Base-by-base conservation (phyloP, 495 filamentous ascomycete genomes). In the Talaromyces nanjingensis region DNA sequence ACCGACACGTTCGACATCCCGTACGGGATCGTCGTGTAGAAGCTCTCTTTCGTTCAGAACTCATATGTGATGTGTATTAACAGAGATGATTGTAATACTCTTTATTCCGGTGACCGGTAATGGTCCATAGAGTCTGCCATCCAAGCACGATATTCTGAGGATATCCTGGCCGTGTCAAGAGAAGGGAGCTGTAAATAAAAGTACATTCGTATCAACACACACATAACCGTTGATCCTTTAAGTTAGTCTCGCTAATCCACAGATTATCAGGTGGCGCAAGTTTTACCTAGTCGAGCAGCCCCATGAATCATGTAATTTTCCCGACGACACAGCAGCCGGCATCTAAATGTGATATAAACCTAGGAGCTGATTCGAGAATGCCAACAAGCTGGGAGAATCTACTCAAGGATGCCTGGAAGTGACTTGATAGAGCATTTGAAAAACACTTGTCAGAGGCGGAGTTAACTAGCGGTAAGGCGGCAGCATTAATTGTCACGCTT, bases 1-100 rank as follows among this genome's bases (percentile, higher is more conserved):
- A 69, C 67, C 67, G 62, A 53, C 67, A 68, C 2, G 66, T 68
- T 11, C 66, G 64, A 56, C 66, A 68, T 24, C 66, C 66, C 11
- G 60, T 37, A 5, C 52, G 52, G 31, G 62, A 67, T 9, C 65
- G 60, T 33, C 60, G 11, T 2, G 60, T 54, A 37, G 29, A 62
- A 37, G 27, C 29, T 39, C 45, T 31, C 39, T 53, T 52, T 7
- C 31, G 29, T 37, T 31, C 27, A 6, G 31, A 33, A 59, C 14
- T 59, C 56, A 59, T 59, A n/a, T 20, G 56, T 59, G 3, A 29
- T 20, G 45, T 20, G 45, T 20, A 18, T 4, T 49, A 42, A 27
- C 14, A 14, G 2, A 9, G 37, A 16, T 42, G 16, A 16, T 42
- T 1, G 22, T 3, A 53, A 53, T 53, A 11, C 18, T 24, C 1